Base-by-base conservation (phyloP, 78 protist species). In the Dictyostelium firmibasis region DNA sequence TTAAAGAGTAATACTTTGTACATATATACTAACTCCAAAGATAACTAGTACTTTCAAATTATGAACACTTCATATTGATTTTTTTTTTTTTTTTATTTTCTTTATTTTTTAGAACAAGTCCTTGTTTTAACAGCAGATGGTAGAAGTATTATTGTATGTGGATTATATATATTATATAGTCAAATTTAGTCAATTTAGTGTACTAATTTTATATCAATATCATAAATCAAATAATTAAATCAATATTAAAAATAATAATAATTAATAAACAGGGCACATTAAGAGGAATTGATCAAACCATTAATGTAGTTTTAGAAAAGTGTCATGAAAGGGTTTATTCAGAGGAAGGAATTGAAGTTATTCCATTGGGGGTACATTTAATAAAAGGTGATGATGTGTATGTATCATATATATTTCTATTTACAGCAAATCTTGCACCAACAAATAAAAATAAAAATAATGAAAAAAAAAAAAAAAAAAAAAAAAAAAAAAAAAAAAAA, bases 331-430 rank as follows among this genome's bases (percentile, higher is more conserved):
- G 94, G 69, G 72, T 89, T 10, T 89, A 81, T 23, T 62, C 94
- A 9, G 87, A 78, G 10, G 94, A 89, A 44, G 94, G 94, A 43
- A 76, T 89, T 25, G 43, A 57, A 25, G 14, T n/a, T 9, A 43
- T 81, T 47, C 72, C 72, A 38, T 70, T 89, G 9, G 94, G 94
- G 44, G 81, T 89, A 47, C 94, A 89, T 89, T 20, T 89, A 27
- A 81, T 89, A 29, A 89, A 41, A 89, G 94, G 94, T 64, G 94
- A 89, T 67, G 94, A 89, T 67, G 94, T 89, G 94, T 89, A 87
- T 5, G 93, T 78, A n/a, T n/a, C n/a, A n/a, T n/a, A n/a, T n/a
- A 31, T n/a, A n/a, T 81, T 8, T 43, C 14, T 29, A 70, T 13
- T 75, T 38, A 2, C 43, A 38, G 43, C 43, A 38, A n/a, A 38